Conservation (phyloP, 2,329 filamentous ascomycete species). For the Pseudogymnoascus sp. region DNA sequence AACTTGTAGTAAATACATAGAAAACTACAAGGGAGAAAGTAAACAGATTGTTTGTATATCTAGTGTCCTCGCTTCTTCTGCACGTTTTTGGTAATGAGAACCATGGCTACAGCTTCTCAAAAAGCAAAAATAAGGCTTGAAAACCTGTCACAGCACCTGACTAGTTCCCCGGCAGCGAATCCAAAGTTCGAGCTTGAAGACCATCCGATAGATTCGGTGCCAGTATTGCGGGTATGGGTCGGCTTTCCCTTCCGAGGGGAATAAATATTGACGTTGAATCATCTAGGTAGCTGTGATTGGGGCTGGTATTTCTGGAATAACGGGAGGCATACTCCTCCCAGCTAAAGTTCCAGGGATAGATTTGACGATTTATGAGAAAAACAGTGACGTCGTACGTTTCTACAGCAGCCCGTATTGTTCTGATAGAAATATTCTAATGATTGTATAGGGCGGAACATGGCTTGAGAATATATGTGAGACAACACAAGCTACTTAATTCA, state of each 20-base stretch:
- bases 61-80: background rate
- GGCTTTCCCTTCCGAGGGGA: background rate
- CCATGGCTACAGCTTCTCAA: background rate
- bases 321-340: slow-evolving; percentile 59
- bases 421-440: slow-evolving; percentile 13
- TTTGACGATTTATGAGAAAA: slow-evolving; percentile 63
- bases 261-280: background rate
- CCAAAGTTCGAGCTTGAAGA: slow-evolving; percentile 33
- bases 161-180: slow-evolving; percentile 8
- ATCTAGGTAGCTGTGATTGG: slow-evolving; percentile 52
- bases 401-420: slow-evolving; percentile 46
- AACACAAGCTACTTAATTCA: slow-evolving; percentile 25
- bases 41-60: background rate
- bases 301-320: slow-evolving; percentile 56
- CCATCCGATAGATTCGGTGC: slow-evolving; percentile 28
- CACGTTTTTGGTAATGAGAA: background rate
- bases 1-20: background rate
- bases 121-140: background rate
- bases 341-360: slow-evolving; percentile 62
- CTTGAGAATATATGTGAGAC: slow-evolving; percentile 39
- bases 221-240: slow-evolving; percentile 9
- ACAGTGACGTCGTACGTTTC: slow-evolving; percentile 50
- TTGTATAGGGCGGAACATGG: slow-evolving; percentile 44
- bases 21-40: background rate
- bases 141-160: background rate